These are phyloP conservation scores for Dendrothele bispora DNA, from an alignment of 768 basidiomycete genomes.

Conservation along the genomic window DNA sequence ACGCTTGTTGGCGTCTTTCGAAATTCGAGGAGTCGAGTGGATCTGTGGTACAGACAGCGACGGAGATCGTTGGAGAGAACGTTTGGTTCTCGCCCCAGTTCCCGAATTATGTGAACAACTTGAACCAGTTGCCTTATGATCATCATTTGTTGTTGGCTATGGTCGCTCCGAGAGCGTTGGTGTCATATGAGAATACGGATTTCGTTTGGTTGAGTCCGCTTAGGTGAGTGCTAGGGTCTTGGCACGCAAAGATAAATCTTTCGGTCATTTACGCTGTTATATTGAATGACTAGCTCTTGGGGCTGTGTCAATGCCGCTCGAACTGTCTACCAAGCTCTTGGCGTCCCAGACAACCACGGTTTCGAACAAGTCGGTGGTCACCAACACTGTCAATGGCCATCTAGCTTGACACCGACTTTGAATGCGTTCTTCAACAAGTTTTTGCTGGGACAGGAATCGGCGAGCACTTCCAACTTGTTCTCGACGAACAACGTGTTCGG, in stretches of 20 bases:
- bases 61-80: slow-evolving; percentile 60
- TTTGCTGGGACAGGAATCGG: slow-evolving; percentile 44
- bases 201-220: slow-evolving; percentile 56
- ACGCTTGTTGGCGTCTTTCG: slow-evolving; percentile 61
- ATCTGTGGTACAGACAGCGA: slow-evolving; percentile 49
- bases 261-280: too few species aligned
- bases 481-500: slow-evolving; percentile 6
- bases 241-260: too few species aligned
- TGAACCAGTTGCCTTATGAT: slow-evolving; percentile 53
- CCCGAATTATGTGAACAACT: slow-evolving; percentile 43
- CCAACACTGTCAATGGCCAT: slow-evolving; percentile 55
- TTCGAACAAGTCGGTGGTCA: slow-evolving; percentile 56
- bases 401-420: slow-evolving; percentile 41
- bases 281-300: too few species aligned
- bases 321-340: slow-evolving; percentile 51
- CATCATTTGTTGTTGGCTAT: slow-evolving; percentile 58
- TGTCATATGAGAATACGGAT: slow-evolving; percentile 56
- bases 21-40: slow-evolving; percentile 45
- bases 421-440: slow-evolving; percentile 58
- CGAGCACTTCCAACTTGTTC: slow-evolving; percentile 44
- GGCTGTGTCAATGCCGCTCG: slow-evolving; percentile 53
- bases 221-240: too few species aligned
- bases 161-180: slow-evolving; percentile 53
- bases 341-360: slow-evolving; percentile 46
- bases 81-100: slow-evolving; percentile 60